phyloP scores from a whole-genome alignment of 371 early-diverging fungal genomes.

The Syncephalastrum sp. region DNA sequence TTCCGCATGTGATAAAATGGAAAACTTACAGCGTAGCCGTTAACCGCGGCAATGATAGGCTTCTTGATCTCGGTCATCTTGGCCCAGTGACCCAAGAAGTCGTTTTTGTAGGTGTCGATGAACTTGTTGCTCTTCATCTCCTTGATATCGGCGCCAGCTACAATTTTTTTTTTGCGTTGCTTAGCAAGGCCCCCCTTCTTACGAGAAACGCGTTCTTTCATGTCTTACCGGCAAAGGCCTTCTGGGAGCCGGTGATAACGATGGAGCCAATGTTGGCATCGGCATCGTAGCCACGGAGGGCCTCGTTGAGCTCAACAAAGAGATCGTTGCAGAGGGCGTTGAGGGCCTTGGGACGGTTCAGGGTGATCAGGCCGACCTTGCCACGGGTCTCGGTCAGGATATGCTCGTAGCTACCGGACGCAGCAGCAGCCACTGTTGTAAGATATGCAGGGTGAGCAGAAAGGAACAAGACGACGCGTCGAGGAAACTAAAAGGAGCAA shows the following conservation, averaged over 20 bases:
- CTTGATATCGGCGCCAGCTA: conserved; percentile 98
- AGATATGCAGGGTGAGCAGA: not conserved
- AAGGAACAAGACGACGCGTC: conserved; percentile 1
- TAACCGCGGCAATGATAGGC: conserved; percentile 97
- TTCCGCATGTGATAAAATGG: conserved; percentile 2
- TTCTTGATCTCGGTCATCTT: conserved; percentile 88
- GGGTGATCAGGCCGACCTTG: conserved; percentile 85
- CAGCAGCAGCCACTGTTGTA: conserved; percentile 34
- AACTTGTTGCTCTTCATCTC: conserved; percentile 92
- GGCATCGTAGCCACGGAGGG: conserved; percentile 76
- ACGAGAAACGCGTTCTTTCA: not conserved
- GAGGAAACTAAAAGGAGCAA: not conserved
- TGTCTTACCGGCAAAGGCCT: conserved; percentile 88
- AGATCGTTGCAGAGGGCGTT: conserved; percentile 95
- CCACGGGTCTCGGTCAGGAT: conserved; percentile 80
- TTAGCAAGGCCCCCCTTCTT: not conserved
- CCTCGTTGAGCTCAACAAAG: conserved; percentile 90
- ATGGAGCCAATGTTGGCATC: conserved; percentile 85
- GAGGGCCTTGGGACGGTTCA: conserved; percentile 94
- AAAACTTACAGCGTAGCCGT: conserved; percentile 88
- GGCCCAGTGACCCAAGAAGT: conserved; percentile 95
- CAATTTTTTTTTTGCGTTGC: not conserved
- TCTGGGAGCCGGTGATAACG: conserved; percentile 94
- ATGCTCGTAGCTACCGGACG: conserved; percentile 51
- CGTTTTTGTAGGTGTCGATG: conserved; percentile 82